Evolutionary conservation across 2,329 filamentous ascomycete species (phyloP).

Genomic region (Pseudohalonectria lignicola): DNA sequence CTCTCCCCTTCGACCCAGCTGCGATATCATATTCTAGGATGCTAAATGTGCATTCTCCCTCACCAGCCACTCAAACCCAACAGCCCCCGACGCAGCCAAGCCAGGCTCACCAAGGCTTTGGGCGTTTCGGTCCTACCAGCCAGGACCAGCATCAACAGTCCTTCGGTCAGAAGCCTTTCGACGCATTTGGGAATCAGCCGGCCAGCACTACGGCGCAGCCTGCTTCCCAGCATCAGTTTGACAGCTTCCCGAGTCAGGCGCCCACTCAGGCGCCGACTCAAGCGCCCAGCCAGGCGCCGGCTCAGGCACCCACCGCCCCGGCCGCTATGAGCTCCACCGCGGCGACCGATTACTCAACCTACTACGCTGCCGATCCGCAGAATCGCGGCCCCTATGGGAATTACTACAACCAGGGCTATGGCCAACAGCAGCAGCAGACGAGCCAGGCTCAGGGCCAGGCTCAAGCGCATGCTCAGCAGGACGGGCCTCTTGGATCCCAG

Average conservation of each 20-base stretch:
- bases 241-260: constrained; percentile 46
- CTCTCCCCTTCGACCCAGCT: constrained; percentile 21
- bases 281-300: constrained; percentile 44
- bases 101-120: constrained; percentile 44
- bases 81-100: constrained; percentile 30
- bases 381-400: constrained; percentile 66
- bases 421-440: constrained; percentile 43
- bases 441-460: too few species aligned
- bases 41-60: constrained; percentile 12
- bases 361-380: constrained; percentile 69
- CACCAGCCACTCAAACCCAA: constrained; percentile 36
- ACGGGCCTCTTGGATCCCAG: constrained; percentile 61
- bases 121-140: constrained; percentile 59
- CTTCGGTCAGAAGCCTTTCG: constrained; percentile 69
- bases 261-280: constrained; percentile 45
- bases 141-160: constrained; percentile 54
- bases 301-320: constrained; percentile 43
- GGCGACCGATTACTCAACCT: constrained; percentile 70
- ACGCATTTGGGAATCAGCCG: constrained; percentile 77
- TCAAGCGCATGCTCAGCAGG: constrained; percentile 63
- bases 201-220: constrained; percentile 34
- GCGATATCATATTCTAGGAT: constrained; percentile 8
- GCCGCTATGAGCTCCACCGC: constrained; percentile 64
- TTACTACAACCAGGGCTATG: constrained; percentile 59
- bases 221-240: constrained; percentile 42